Evolutionary conservation across 768 basidiomycete genomes (phyloP).

Genomic region (Russula olivacea): DNA sequence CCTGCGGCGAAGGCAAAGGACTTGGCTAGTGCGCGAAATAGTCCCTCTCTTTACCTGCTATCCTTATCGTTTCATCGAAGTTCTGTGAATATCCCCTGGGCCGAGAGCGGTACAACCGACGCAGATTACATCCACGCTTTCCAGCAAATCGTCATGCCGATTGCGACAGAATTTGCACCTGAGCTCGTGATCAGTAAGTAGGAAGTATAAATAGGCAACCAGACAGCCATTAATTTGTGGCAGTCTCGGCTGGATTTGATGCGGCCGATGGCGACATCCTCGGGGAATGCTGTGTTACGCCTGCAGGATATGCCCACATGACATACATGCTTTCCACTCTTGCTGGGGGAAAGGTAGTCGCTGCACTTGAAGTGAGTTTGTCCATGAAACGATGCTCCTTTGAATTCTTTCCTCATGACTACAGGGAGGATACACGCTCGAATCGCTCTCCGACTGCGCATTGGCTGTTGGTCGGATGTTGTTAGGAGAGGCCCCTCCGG

Average conservation of each 20-base stretch:
- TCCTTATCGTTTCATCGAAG: slow-evolving; percentile 37
- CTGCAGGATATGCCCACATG: slow-evolving; percentile 96
- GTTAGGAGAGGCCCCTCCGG: slow-evolving; percentile 82
- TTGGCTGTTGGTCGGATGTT: slow-evolving; percentile 82
- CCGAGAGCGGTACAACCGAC: slow-evolving; percentile 79
- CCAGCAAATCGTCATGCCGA: slow-evolving; percentile 93
- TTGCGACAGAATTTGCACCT: slow-evolving; percentile 93
- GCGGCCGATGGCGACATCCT: slow-evolving; percentile 90
- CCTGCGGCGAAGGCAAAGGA: slow-evolving; percentile 79
- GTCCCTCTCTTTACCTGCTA: slow-evolving; percentile 6
- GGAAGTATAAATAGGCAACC: not conserved
- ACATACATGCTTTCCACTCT: slow-evolving; percentile 92
- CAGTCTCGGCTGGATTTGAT: slow-evolving; percentile 98
- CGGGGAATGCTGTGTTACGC: slow-evolving; percentile 86
- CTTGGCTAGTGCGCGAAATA: slow-evolving; percentile 67
- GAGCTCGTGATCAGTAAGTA: slow-evolving; percentile 90
- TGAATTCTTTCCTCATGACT: not conserved
- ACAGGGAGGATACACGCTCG: slow-evolving; percentile 93
- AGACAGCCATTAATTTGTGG: not conserved
- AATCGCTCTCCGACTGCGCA: slow-evolving; percentile 82
- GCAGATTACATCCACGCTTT: slow-evolving; percentile 97
- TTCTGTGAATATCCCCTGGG: slow-evolving; percentile 97
- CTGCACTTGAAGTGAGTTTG: slow-evolving; percentile 81
- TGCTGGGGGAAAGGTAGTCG: slow-evolving; percentile 83
- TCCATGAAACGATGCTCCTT: not conserved